These are phyloP conservation scores for Trichoderma sp. DNA, from an alignment of 2,329 filamentous ascomycete genomes.

Conservation along the genomic window DNA sequence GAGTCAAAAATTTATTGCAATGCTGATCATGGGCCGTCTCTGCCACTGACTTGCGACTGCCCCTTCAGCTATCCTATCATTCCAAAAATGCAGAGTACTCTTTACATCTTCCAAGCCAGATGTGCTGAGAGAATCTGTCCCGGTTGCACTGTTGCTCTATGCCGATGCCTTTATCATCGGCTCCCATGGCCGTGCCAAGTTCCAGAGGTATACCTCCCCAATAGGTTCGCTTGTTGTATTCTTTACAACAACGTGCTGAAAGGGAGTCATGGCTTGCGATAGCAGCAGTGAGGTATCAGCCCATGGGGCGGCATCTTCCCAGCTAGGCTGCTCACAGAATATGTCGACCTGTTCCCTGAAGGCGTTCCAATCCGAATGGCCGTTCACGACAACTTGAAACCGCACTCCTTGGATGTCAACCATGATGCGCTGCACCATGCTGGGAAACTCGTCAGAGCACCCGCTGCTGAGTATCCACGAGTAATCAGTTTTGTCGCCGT, in stretches of 20 bases:
- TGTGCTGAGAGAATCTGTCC: neutral
- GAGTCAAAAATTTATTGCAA: constrained; percentile 1
- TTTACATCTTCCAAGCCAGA: neutral
- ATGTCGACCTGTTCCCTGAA: constrained; percentile 35
- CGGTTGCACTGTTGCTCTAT: constrained; percentile 20
- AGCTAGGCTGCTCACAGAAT: constrained; percentile 32
- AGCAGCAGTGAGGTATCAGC: constrained; percentile 25
- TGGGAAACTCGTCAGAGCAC: constrained; percentile 34
- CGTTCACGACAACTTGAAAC: constrained; percentile 40
- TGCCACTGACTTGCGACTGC: neutral
- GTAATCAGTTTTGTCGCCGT: constrained; percentile 36
- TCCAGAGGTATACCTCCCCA: constrained; percentile 42
- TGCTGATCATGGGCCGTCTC: neutral
- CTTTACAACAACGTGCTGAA: constrained; percentile 39
- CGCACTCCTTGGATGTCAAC: constrained; percentile 40
- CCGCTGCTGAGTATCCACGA: constrained; percentile 37
- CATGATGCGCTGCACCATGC: constrained; percentile 33
- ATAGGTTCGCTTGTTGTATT: constrained; percentile 31
- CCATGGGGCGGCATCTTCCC: constrained; percentile 30
- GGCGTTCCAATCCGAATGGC: constrained; percentile 34
- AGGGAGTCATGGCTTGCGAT: constrained; percentile 23
- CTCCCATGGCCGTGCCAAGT: constrained; percentile 41
- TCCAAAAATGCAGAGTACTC: neutral
- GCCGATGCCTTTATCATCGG: constrained; percentile 41
- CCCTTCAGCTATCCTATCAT: neutral